Base-by-base conservation (phyloP, 257 asterid genomes). In the Knoxia roxburghii region DNA sequence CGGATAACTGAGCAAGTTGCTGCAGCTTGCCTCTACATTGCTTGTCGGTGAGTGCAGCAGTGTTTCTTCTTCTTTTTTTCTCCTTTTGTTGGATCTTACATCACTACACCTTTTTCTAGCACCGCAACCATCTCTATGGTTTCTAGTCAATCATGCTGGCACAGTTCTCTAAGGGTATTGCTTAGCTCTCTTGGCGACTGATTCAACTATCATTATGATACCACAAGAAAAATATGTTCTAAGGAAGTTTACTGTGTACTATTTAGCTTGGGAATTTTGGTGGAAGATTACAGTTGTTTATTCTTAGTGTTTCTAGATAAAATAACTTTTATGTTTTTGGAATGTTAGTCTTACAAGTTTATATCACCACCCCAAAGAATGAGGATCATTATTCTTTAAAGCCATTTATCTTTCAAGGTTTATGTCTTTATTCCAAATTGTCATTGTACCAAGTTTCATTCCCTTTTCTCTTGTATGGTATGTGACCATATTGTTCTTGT, bases 21-120 rank as follows among this genome's bases (percentile, higher is more conserved):
- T 66, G 97, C 95, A 73, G 84, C 97, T 68, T 89, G 97, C 79
- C 95, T 92, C 68, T 92, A 89, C 81, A 86, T 87, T 77, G 63
- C 83, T 51, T 87, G 96, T 65, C 76, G 97, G 97, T 92, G 77
- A 68, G 87, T 23, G 53, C 43, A 63, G 54, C 43, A 18, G 23
- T 41, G 37, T 14, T 12, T 23, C 13, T 6, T 21, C 3, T 21
- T 27, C 27, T 32, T 37, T 37, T 37, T 37, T 37, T 37, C 9
- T 37, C n/a, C n/a, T n/a, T n/a, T n/a, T n/a, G n/a, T n/a, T n/a
- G n/a, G n/a, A n/a, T n/a, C n/a, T n/a, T n/a, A n/a, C n/a, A n/a
- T 41, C n/a, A 14, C 13, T 26, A 14, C 20, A 40, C 33, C 67
- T 41, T 41, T 61, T 30, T 41, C 35, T 24, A 23, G 23, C 18